These are phyloP conservation scores for Picea glauca DNA, from an alignment of 75 land plant genomes.

Conservation along the genomic window DNA sequence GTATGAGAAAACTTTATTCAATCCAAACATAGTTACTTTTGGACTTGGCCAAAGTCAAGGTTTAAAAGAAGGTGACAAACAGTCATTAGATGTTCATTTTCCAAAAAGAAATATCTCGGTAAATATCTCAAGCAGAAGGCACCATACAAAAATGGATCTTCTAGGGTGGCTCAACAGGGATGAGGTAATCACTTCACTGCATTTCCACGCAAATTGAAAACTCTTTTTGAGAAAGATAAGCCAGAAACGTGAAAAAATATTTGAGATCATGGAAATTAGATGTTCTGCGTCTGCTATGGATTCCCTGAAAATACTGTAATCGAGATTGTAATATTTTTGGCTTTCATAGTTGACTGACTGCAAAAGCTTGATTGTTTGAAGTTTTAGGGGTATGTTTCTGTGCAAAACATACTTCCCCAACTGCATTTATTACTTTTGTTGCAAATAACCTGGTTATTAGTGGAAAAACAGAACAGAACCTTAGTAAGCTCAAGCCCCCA, in stretches of 20 bases:
- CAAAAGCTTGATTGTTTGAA: not conserved
- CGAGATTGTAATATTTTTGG: not conserved
- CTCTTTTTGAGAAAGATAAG: not conserved
- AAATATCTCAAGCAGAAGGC: conserved; percentile 13
- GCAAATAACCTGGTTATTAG: too few relatives aligned
- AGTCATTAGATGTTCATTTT: not conserved
- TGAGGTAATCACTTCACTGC: conserved; percentile 42
- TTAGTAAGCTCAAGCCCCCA: not conserved
- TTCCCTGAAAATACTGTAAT: not conserved
- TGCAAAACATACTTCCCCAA: not conserved
- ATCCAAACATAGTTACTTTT: not conserved
- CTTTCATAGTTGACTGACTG: not conserved
- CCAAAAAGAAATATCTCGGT: not conserved
- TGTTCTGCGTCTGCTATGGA: not conserved
- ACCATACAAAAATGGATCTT: conserved; percentile 21
- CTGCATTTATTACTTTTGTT: too few relatives aligned
- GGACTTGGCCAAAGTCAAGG: not conserved
- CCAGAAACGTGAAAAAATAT: not conserved
- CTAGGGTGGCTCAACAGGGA: conserved; percentile 47
- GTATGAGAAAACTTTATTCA: not conserved
- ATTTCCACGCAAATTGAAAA: not conserved
- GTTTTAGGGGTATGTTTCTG: not conserved
- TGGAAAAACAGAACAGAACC: not conserved
- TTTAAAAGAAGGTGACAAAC: not conserved
- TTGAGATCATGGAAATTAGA: not conserved